phyloP scores from a whole-genome alignment of 1,139 yeast species.

The Geotrichum macrosporum region DNA sequence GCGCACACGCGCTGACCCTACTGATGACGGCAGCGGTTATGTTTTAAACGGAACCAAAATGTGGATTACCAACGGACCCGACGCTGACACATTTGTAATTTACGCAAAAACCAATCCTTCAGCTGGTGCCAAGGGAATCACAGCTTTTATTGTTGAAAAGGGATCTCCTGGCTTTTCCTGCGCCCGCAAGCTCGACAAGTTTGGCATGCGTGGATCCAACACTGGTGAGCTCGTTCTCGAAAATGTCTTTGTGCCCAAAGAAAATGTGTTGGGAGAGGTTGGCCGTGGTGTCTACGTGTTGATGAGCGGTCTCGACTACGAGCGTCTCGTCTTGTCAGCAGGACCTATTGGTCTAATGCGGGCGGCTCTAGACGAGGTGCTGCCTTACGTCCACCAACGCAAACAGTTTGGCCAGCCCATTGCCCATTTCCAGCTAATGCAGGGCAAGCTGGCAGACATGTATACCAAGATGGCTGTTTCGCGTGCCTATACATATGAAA shows the following conservation, averaged over 20 bases:
- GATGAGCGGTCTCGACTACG: slow-evolving; percentile 37
- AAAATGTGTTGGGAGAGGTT: slow-evolving; percentile 34
- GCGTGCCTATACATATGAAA: slow-evolving; percentile 32
- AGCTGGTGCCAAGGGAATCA: slow-evolving; percentile 36
- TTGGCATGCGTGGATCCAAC: slow-evolving; percentile 38
- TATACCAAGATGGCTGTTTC: slow-evolving; percentile 37
- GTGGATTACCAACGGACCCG: slow-evolving; percentile 41
- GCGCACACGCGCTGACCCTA: slow-evolving; percentile 34
- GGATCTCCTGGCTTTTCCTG: slow-evolving; percentile 34
- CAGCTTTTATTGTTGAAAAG: slow-evolving; percentile 36
- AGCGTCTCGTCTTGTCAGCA: slow-evolving; percentile 36
- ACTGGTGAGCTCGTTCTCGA: slow-evolving; percentile 38
- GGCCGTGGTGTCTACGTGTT: slow-evolving; percentile 36
- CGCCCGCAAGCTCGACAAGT: slow-evolving; percentile 36
- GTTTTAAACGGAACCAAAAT: slow-evolving; percentile 38
- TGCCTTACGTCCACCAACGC: slow-evolving; percentile 36
- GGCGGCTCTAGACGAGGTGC: slow-evolving; percentile 37
- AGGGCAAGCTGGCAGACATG: slow-evolving; percentile 39
- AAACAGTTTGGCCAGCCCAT: slow-evolving; percentile 38
- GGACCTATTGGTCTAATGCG: slow-evolving; percentile 38
- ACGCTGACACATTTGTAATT: slow-evolving; percentile 36
- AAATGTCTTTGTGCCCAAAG: slow-evolving; percentile 36
- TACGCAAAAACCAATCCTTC: slow-evolving; percentile 38
- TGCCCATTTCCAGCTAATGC: slow-evolving; percentile 36
- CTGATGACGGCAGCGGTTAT: slow-evolving; percentile 36